A percentile compares a stretch with the other conserved stretches of the same genome.
phyloP scores from a whole-genome alignment of 306 rosid genomes.

The Amphicarpaea edgeworthii region DNA sequence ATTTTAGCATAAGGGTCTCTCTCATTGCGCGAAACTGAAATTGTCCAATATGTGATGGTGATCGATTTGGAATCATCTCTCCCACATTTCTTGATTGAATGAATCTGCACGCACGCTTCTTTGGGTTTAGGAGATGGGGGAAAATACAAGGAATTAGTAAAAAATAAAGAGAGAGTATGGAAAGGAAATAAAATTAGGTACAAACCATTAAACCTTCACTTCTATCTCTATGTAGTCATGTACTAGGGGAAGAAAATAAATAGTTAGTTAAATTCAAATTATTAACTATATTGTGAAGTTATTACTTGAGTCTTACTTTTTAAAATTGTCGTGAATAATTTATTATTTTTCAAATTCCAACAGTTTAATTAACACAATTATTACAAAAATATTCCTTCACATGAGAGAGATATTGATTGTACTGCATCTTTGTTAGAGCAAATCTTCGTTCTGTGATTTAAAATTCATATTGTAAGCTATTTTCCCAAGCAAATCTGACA shows the following conservation, averaged over 20 bases:
- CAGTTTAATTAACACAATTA: too few species aligned
- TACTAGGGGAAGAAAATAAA: too few species aligned
- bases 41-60: slow-evolving; percentile 34
- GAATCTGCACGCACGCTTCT: neutral
- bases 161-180: neutral
- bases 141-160: neutral
- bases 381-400: neutral
- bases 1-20: slow-evolving; percentile 24
- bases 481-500: slow-evolving; percentile 26
- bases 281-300: too few species aligned
- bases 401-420: neutral
- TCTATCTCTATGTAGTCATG: neutral
- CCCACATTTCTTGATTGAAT: neutral
- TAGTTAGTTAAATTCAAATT: neutral
- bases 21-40: neutral
- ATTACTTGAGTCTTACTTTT: too few species aligned
- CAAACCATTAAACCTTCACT: neutral
- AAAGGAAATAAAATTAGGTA: neutral
- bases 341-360: too few species aligned
- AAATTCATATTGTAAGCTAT: neutral
- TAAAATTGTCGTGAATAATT: too few species aligned
- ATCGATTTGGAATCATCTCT: slow-evolving; percentile 31
- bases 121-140: neutral
- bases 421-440: neutral
- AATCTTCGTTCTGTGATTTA: neutral